These are phyloP conservation scores for Aspergillus sclerotioniger DNA, from an alignment of 495 filamentous ascomycete species.

Conservation along the genomic window DNA sequence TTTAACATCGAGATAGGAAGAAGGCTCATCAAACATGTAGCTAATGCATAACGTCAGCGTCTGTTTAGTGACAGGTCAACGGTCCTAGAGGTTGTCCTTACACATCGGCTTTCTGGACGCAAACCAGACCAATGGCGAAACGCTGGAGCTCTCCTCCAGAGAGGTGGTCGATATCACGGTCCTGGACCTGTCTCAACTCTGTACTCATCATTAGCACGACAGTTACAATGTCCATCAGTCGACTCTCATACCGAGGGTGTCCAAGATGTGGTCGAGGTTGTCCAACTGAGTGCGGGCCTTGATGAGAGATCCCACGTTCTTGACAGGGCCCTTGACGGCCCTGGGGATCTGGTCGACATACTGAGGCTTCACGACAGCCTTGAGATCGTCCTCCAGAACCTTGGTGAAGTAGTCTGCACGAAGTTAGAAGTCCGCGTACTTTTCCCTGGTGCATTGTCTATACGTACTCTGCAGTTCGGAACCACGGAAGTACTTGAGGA, in stretches of 20 bases:
- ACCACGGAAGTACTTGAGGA: constrained; percentile 94
- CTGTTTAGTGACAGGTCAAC: neutral
- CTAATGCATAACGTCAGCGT: constrained; percentile 36
- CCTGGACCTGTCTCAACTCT: constrained; percentile 83
- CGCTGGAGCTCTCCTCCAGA: constrained; percentile 97
- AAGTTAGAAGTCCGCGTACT: constrained; percentile 12
- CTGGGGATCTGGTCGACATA: constrained; percentile 97
- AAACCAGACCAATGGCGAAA: constrained; percentile 93
- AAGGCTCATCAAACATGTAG: constrained; percentile 99
- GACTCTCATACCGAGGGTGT: constrained; percentile 63
- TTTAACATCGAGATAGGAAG: constrained; percentile 97
- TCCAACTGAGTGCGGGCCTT: constrained; percentile 68
- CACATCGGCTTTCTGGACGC: constrained; percentile 95
- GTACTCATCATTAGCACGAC: constrained; percentile 23
- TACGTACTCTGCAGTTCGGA: constrained; percentile 90
- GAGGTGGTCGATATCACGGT: constrained; percentile 82
- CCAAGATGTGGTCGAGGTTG: constrained; percentile 81
- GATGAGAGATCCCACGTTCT: constrained; percentile 73
- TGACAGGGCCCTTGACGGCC: constrained; percentile 76
- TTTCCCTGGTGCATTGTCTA: neutral
- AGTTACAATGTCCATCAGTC: neutral
- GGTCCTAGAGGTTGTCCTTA: constrained; percentile 39
- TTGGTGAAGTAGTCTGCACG: constrained; percentile 93
- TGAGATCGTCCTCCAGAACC: constrained; percentile 90
- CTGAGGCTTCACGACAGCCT: constrained; percentile 97